phyloP scores from a whole-genome alignment of 176 grass and related monocot species.

The Dactylis glomerata region DNA sequence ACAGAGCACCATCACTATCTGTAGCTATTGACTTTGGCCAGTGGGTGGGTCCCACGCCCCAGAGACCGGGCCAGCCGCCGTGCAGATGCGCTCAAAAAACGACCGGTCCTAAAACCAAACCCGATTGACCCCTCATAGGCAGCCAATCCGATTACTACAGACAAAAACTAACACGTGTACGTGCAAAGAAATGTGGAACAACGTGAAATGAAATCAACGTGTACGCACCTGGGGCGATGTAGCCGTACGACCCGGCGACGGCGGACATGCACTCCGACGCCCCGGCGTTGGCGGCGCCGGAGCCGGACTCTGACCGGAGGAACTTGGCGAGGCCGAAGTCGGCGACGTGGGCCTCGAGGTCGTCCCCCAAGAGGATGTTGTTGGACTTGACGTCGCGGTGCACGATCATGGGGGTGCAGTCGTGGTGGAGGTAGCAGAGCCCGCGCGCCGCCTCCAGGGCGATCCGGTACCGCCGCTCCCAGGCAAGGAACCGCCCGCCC shows the following conservation, averaged over 20 bases:
- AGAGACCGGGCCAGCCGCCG: neutral
- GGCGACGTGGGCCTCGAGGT: constrained; percentile 86
- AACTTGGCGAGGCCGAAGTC: constrained; percentile 99
- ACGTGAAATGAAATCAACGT: neutral
- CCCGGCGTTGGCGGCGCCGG: neutral
- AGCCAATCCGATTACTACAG: neutral
- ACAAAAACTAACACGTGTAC: neutral
- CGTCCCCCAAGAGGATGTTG: constrained; percentile 74
- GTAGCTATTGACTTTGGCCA: neutral
- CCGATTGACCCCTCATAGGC: neutral
- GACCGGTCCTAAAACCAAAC: constrained; percentile 21
- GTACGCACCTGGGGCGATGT: constrained; percentile 80
- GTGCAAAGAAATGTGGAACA: neutral
- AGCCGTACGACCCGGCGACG: constrained; percentile 95
- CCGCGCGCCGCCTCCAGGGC: constrained; percentile 83
- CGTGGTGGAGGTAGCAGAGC: constrained; percentile 94
- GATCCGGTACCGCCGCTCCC: constrained; percentile 71
- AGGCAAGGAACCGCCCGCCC: constrained; percentile 58
- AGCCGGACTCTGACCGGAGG: constrained; percentile 32
- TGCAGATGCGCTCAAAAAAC: neutral
- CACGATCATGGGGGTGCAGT: constrained; percentile 83
- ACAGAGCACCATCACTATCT: neutral
- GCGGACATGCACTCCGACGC: constrained; percentile 88
- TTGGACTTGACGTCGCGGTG: constrained; percentile 99
- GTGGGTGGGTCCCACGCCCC: neutral